Conservation (phyloP, 1,139 yeast species). For the Debaryomycetaceae sp. region DNA sequence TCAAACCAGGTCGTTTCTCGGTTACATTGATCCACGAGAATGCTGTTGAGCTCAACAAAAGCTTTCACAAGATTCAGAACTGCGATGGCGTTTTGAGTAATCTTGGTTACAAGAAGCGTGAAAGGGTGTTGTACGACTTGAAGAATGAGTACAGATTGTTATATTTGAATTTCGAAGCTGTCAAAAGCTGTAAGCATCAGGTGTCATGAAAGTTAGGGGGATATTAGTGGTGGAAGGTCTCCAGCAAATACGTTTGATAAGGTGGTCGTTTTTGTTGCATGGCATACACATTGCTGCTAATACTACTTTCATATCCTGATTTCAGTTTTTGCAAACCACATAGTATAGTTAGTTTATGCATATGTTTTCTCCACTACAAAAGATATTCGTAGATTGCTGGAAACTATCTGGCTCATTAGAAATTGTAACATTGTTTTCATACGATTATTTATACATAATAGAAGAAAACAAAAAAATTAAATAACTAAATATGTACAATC, state of each 20-base stretch:
- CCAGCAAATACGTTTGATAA: not conserved
- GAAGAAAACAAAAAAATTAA: slow-evolving; percentile 4
- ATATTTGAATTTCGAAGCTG: slow-evolving; percentile 40
- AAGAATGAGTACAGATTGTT: slow-evolving; percentile 44
- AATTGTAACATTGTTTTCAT: not conserved
- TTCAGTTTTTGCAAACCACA: too few species aligned
- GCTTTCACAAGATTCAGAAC: slow-evolving; percentile 27
- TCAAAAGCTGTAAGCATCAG: not conserved
- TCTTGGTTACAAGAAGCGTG: slow-evolving; percentile 60
- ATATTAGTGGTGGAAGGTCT: slow-evolving; percentile 4
- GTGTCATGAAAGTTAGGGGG: slow-evolving; percentile 8
- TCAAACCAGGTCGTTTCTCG: slow-evolving; percentile 76
- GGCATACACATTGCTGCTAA: not conserved
- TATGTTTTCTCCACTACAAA: too few species aligned
- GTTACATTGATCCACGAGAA: slow-evolving; percentile 57
- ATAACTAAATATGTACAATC: slow-evolving; percentile 13
- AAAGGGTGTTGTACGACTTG: slow-evolving; percentile 70
- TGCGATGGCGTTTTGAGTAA: slow-evolving; percentile 31
- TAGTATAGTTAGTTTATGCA: too few species aligned
- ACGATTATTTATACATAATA: slow-evolving; percentile 3
- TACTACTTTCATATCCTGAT: not conserved
- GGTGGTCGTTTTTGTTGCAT: not conserved
- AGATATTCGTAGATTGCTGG: too few species aligned
- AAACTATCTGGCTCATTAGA: too few species aligned
- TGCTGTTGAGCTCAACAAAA: slow-evolving; percentile 8